Evolutionary conservation across 106 monocot species (phyloP).

Genomic region (Acorus gramineus): DNA sequence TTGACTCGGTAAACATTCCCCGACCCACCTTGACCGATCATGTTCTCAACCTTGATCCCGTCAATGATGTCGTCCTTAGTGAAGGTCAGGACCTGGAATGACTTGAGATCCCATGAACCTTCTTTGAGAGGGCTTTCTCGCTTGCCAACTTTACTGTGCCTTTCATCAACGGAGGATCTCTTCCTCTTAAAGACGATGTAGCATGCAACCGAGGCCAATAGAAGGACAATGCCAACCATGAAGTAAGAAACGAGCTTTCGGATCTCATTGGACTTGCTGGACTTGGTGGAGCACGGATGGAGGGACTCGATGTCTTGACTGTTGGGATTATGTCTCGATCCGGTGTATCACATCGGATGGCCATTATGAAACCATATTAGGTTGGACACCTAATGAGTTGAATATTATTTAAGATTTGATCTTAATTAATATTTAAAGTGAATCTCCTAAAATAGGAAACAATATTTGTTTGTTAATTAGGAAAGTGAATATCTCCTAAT

Average conservation of each 20-base stretch:
- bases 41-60: slow-evolving; percentile 47
- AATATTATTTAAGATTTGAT: too few species aligned
- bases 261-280: slow-evolving; percentile 4
- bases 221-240: slow-evolving; percentile 8
- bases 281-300: too few species aligned
- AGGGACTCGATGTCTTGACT: neutral
- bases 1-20: slow-evolving; percentile 73
- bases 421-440: too few species aligned
- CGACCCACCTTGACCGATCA: slow-evolving; percentile 81
- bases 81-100: slow-evolving; percentile 59
- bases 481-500: too few species aligned
- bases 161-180: neutral
- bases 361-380: too few species aligned
- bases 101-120: slow-evolving; percentile 66
- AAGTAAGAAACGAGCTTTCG: slow-evolving; percentile 23
- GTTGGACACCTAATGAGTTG: too few species aligned
- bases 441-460: too few species aligned
- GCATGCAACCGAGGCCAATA: slow-evolving; percentile 19
- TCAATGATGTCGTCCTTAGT: slow-evolving; percentile 65
- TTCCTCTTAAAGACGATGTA: slow-evolving; percentile 20
- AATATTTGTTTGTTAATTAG: too few species aligned
- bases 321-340: too few species aligned
- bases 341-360: too few species aligned
- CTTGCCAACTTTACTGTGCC: neutral
- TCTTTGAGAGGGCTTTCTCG: neutral